phyloP scores from a whole-genome alignment of 1,139 yeast species.

The Kodamaea anthophila region DNA sequence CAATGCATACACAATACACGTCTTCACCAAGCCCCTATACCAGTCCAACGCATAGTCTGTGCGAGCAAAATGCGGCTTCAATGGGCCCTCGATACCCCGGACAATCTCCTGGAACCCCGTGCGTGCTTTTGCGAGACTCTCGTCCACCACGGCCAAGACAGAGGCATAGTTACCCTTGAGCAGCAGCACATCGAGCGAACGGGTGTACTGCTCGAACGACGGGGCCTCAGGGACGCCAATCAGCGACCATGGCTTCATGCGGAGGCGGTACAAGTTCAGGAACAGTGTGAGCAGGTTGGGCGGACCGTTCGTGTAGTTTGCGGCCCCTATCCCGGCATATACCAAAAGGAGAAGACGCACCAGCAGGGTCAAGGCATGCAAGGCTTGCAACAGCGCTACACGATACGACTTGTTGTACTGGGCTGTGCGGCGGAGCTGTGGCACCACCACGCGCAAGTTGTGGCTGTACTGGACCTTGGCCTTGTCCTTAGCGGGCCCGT shows the following conservation, averaged over 20 bases:
- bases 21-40: conserved; percentile 21
- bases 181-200: conserved; percentile 12
- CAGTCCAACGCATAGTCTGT: conserved; percentile 15
- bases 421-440: conserved; percentile 18
- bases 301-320: conserved; percentile 31
- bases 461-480: conserved; percentile 17
- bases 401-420: conserved; percentile 15
- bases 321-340: conserved; percentile 19
- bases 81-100: conserved; percentile 9
- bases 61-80: conserved; percentile 14
- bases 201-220: conserved; percentile 29
- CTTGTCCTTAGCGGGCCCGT: conserved; percentile 28
- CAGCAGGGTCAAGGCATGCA: conserved; percentile 28
- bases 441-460: conserved; percentile 16
- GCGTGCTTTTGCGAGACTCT: conserved; percentile 9
- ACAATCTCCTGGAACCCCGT: conserved; percentile 7
- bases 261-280: conserved; percentile 52
- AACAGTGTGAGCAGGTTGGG: conserved; percentile 33
- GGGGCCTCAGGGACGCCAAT: conserved; percentile 77
- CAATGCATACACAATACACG: conserved; percentile 18
- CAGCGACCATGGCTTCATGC: conserved; percentile 79
- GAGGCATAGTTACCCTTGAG: conserved; percentile 8
- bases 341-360: conserved; percentile 18
- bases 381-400: conserved; percentile 14
- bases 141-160: conserved; percentile 9